phyloP scores from a whole-genome alignment of 768 basidiomycete genomes.

The Boletus sensibilis region DNA sequence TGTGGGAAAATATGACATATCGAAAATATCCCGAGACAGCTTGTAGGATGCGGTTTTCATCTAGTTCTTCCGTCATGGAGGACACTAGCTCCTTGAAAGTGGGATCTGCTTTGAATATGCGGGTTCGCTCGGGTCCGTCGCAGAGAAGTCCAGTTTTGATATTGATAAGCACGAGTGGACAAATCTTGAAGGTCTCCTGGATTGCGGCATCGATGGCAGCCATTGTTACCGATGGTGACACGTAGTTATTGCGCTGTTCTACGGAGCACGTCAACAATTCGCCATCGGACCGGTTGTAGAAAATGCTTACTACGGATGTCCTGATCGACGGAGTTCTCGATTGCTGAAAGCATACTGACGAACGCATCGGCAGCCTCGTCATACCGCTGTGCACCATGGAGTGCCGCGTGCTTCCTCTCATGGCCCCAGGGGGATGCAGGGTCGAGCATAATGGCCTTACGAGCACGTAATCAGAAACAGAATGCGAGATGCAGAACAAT shows the following conservation, averaged over 20 bases:
- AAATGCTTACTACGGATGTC: conserved; percentile 1
- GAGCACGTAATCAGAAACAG: neutral
- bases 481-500: neutral
- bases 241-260: conserved; percentile 2
- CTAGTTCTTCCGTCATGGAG: conserved; percentile 10
- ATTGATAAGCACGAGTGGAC: conserved; percentile 10
- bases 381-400: conserved; percentile 3
- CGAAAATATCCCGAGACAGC: conserved; percentile 10
- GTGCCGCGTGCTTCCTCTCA: conserved; percentile 6
- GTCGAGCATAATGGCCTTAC: conserved; percentile 7
- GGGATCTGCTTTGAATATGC: conserved; percentile 8
- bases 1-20: conserved; percentile 17
- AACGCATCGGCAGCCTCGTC: conserved; percentile 10
- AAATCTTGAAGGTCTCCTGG: conserved; percentile 1
- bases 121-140: conserved; percentile 2
- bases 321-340: conserved; percentile 2
- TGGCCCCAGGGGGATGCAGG: conserved; percentile 7
- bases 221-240: neutral
- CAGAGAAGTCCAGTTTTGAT: conserved; percentile 8
- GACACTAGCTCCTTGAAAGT: conserved; percentile 11
- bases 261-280: neutral
- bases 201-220: conserved; percentile 5
- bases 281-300: neutral
- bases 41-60: conserved; percentile 2
- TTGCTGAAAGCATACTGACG: conserved; percentile 1